These are phyloP conservation scores for Jatropha curcas DNA, from an alignment of 345 rosid species.

Conservation along the genomic window DNA sequence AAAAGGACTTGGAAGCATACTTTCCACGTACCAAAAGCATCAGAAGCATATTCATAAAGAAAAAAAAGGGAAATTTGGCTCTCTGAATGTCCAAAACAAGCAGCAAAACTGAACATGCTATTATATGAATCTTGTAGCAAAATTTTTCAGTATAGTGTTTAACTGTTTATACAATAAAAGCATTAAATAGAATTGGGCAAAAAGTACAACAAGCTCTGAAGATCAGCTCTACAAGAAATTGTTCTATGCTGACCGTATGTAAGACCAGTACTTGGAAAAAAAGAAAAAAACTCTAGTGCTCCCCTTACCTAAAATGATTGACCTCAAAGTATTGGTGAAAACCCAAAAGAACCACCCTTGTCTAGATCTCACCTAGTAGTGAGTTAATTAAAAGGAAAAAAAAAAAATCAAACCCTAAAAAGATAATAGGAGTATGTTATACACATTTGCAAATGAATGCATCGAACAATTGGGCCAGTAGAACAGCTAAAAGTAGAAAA, in stretches of 20 bases:
- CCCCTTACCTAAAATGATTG: constrained; percentile 11
- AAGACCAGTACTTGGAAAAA: constrained; percentile 19
- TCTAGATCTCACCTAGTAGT: constrained; percentile 30
- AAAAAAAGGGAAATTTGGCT: too few relatives aligned
- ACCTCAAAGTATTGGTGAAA: constrained; percentile 18
- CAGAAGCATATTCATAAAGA: too few relatives aligned
- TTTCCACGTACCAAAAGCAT: too few relatives aligned
- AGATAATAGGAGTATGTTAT: constrained; percentile 34
- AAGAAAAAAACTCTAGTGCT: constrained; percentile 23
- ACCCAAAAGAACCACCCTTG: constrained; percentile 27
- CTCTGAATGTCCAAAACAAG: neutral
- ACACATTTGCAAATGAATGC: constrained; percentile 58
- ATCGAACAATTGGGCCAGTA: constrained; percentile 26
- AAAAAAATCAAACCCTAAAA: constrained; percentile 32
- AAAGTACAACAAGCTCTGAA: constrained; percentile 47
- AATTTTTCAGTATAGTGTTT: constrained; percentile 45
- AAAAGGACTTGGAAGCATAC: too few relatives aligned
- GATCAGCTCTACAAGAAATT: constrained; percentile 25
- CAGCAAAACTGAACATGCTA: constrained; percentile 19
- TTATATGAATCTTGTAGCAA: constrained; percentile 35
- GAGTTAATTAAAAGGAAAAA: constrained; percentile 22
- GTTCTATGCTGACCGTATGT: constrained; percentile 30
- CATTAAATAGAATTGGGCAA: constrained; percentile 20
- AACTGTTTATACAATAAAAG: constrained; percentile 48
- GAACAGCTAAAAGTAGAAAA: constrained; percentile 12